Conservation (phyloP, 495 filamentous ascomycete species). For the Trichoderma gamsii region DNA sequence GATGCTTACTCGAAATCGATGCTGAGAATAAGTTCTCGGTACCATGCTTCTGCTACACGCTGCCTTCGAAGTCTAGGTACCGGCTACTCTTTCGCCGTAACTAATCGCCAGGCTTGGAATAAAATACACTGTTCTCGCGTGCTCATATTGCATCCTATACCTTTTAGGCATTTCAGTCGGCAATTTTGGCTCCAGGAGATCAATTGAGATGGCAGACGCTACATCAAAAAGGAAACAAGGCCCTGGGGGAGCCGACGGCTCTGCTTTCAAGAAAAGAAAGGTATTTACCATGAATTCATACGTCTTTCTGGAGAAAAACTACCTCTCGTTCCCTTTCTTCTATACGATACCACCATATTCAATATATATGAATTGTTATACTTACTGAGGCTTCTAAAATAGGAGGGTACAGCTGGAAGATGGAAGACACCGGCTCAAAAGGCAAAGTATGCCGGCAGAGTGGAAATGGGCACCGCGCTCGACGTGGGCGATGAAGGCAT, state of each 20-base stretch:
- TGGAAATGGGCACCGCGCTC: conserved; percentile 36
- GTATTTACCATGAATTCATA: conserved; percentile 15
- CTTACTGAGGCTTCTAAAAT: background rate
- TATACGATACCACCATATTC: too few relatives aligned
- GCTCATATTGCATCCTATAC: background rate
- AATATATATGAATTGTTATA: background rate
- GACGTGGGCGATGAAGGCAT: conserved; percentile 78
- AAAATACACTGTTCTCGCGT: background rate
- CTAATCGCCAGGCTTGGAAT: background rate
- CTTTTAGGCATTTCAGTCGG: background rate
- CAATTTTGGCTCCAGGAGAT: background rate
- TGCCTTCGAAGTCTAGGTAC: background rate
- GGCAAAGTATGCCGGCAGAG: conserved; percentile 31
- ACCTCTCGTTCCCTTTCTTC: background rate
- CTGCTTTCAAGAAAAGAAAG: conserved; percentile 28
- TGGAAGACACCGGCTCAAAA: conserved; percentile 51
- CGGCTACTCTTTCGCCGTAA: background rate
- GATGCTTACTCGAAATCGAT: too few relatives aligned
- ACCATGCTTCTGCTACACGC: background rate
- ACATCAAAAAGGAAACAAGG: conserved; percentile 6
- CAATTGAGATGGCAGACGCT: background rate
- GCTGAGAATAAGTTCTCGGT: background rate
- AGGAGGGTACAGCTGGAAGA: conserved; percentile 47
- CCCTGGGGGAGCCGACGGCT: conserved; percentile 18
- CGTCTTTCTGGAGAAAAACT: background rate